Conservation (phyloP, 306 rosid species). For the Hippophae rhamnoides region DNA sequence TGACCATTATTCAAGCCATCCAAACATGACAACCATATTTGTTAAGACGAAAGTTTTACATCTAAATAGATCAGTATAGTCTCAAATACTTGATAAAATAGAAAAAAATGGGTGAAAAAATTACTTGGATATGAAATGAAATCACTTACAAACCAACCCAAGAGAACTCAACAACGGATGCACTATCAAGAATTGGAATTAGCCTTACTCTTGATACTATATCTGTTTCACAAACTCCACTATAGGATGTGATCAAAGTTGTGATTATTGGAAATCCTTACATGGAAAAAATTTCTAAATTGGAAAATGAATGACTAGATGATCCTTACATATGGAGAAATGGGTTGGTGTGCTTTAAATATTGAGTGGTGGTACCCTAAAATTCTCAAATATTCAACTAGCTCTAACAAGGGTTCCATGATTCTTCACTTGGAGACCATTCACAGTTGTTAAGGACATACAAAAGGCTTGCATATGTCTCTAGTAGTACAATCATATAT, state of each 20-base stretch:
- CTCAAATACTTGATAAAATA: background rate
- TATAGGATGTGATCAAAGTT: no score
- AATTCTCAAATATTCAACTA: background rate
- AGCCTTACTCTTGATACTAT: background rate
- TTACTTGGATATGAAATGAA: background rate
- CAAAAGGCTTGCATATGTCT: background rate
- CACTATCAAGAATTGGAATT: background rate
- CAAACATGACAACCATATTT: background rate
- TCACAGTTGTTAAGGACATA: background rate
- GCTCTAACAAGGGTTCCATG: background rate
- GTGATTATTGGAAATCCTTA: no score
- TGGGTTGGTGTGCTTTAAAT: background rate
- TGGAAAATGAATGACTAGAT: background rate
- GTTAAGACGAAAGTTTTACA: background rate
- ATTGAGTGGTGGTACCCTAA: background rate
- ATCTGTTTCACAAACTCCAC: no score
- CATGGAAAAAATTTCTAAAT: background rate
- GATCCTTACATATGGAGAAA: background rate
- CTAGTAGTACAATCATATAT: no score
- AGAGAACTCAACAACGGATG: background rate
- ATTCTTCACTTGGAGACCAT: background rate
- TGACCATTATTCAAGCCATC: background rate
- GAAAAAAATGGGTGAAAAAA: background rate
- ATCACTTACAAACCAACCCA: background rate
- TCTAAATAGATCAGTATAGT: background rate